Base-by-base conservation (phyloP, 495 filamentous ascomycete species). In the Parathielavia appendiculata region DNA sequence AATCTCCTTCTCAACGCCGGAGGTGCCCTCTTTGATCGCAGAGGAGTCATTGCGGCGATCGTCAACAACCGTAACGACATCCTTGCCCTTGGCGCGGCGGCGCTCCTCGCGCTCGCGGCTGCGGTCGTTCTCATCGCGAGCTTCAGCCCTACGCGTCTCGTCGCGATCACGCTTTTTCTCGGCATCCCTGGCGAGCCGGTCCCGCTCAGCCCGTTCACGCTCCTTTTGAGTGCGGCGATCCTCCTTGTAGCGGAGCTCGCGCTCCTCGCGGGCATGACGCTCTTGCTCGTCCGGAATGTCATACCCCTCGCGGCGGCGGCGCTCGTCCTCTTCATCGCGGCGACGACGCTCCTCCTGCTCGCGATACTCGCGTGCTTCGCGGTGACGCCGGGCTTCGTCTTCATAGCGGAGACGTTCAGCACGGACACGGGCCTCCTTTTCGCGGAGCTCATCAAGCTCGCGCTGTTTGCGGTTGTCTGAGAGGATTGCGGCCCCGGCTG, bases 1-100 rank as follows among this genome's bases (percentile, higher is more conserved):
- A 1, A 4, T 71, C 45, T 78, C 71, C 23, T 58, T 43, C 44
- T 30, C 51, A 11, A 50, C 20, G 67, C 63, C 49, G 66, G 72
- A 48, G 62, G 43, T 71, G 61, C 20, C 65, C 36, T 52, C 63
- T 22, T 66, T 66, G 34, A 17, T 60, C 46, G 38, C 58, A 45
- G 43, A 41, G 46, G 12, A n/a, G 26, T 70, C 17, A 26, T 14
- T 32, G 16, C 46, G 73, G 6, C 73, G 73, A 40, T 63, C 66
- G 39, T 70, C 51, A 14, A 67, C 41, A 9, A 69, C 48, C 34
- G n/a, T 63, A 22, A 64, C 64, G 26, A 40, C 32, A 1, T 69
- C 62, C 8, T 58, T 58, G 22, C 56, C 63, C 41, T 67, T 65
- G 32, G 48, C 20, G 19, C 61, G 60, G 4, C 66, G 57, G 16